Conservation (phyloP, 768 basidiomycete species). For the Arthromyces matolae region DNA sequence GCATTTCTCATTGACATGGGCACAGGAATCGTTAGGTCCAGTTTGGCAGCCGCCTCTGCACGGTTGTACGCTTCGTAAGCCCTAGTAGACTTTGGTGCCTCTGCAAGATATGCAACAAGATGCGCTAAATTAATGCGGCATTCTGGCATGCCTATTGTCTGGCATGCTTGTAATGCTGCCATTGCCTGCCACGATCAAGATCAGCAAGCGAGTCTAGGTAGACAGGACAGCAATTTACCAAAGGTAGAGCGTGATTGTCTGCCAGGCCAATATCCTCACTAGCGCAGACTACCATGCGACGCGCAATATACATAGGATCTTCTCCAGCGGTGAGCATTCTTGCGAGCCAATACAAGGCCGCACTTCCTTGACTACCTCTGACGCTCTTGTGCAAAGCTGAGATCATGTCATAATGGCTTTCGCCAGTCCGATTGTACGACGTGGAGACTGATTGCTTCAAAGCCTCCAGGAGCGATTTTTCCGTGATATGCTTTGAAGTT, state of each 20-base stretch:
- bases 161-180: conserved; percentile 61
- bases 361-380: conserved; percentile 70
- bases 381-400: conserved; percentile 82
- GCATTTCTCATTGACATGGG: conserved; percentile 77
- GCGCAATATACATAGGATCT: conserved; percentile 73
- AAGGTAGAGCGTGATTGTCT: conserved; percentile 69
- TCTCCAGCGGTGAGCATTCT: conserved; percentile 80
- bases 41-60: conserved; percentile 59
- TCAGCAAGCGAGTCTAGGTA: background rate
- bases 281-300: conserved; percentile 74
- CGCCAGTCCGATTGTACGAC: conserved; percentile 74
- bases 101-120: conserved; percentile 72
- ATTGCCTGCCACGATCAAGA: conserved; percentile 44
- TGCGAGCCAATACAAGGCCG: conserved; percentile 87
- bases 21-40: conserved; percentile 52
- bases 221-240: conserved; percentile 44
- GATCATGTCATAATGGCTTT: conserved; percentile 78
- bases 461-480: conserved; percentile 48
- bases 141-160: conserved; percentile 76
- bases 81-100: conserved; percentile 79
- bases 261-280: conserved; percentile 86
- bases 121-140: conserved; percentile 79
- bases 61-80: conserved; percentile 73
- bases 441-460: conserved; percentile 61
- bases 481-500: conserved; percentile 35